Evolutionary conservation across 352 stramenopile species (phyloP), one percentile per base, ranked within the genome.

Genomic region (Phytophthora colocasiae): DNA sequence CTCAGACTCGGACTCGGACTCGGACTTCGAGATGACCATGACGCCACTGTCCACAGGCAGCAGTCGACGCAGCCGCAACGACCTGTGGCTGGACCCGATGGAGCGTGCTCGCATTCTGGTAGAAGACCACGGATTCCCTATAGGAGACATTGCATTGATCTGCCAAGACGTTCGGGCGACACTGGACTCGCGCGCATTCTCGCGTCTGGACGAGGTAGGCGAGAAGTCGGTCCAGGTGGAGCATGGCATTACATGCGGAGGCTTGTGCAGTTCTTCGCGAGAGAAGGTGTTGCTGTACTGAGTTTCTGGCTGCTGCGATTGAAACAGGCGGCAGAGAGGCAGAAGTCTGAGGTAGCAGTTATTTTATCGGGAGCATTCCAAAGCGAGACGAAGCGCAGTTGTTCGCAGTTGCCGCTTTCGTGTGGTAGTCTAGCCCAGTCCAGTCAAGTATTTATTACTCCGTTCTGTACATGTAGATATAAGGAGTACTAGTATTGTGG

Each of bases 11-110:
- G 73, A 81, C 43, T 58, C 34, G 22, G 73, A 81, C 43, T 58
- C 34, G 22, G 62, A 76, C 45, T 8, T 27, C 1, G 46, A 55
- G 52, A 62, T 69, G 58, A 2, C 15, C 19, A 15, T 40, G 24
- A 10, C 27, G 39, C 32, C 52, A 6, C 12, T 44, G 53, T 12
- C 49, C 19, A 51, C 49, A 27, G 39, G 49, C 24, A 40, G 19
- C 26, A 11, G 22, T 17, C 53, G 71, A 6, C 69, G 66, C 15
- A 61, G 50, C 19, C 55, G 52, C 32, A 77, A 71, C 34, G 74
- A 83, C 1, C 51, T 84, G 27, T 89, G 80, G 80, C 50, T 89
- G 44, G 73, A 75, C 48, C 80, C 80, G 9, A 73, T 83, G 49
- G 74, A 83, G 41, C 74, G 80, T 34, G 80, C 69, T n/a, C 70